phyloP scores from a whole-genome alignment of 768 basidiomycete species.

The Mycena maculata region DNA sequence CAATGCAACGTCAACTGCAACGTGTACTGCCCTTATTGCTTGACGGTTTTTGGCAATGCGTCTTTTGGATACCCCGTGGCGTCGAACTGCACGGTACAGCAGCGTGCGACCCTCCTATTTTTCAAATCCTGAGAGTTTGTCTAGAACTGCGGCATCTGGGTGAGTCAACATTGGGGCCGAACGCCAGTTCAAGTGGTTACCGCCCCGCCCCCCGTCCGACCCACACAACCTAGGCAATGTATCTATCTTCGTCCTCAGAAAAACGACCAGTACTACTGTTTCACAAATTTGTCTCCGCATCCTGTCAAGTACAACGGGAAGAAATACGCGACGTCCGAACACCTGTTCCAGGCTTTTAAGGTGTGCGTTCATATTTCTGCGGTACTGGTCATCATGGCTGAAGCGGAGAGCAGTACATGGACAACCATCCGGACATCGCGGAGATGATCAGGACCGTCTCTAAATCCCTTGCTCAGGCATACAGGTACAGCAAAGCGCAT shows the following conservation, averaged over 20 bases:
- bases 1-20: no score
- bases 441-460: not conserved
- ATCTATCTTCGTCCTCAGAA: not conserved
- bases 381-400: not conserved
- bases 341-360: constrained; percentile 5
- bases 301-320: constrained; percentile 1
- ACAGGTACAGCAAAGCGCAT: not conserved
- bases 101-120: no score
- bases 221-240: not conserved
- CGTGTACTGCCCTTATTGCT: no score
- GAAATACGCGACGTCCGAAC: not conserved
- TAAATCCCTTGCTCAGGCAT: not conserved
- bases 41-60: no score
- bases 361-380: not conserved
- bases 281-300: constrained; percentile 43
- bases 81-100: no score
- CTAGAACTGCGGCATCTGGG: no score
- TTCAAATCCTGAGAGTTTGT: no score
- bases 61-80: no score
- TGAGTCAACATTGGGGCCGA: no score
- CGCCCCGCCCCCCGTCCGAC: no score
- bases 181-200: no score
- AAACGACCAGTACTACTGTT: not conserved
- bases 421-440: constrained; percentile 1
- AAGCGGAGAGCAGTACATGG: not conserved